phyloP scores from a whole-genome alignment of 2,329 filamentous ascomycete species.

The Escovopsis weberi region DNA sequence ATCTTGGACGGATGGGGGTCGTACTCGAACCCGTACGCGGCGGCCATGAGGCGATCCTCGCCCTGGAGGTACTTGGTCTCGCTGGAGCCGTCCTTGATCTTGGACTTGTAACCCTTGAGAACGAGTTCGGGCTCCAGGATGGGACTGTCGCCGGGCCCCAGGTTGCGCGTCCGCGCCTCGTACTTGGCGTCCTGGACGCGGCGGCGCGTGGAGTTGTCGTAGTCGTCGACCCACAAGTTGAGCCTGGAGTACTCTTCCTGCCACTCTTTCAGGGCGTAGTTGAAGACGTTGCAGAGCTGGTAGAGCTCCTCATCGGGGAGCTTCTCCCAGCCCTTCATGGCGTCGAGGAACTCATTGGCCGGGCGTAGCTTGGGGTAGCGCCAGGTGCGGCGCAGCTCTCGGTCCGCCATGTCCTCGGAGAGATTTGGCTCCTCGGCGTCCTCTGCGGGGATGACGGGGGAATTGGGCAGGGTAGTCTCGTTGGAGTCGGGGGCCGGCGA shows the following conservation, averaged over 20 bases:
- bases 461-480: constrained; percentile 23
- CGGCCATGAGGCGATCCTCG: constrained; percentile 44
- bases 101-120: constrained; percentile 37
- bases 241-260: constrained; percentile 39
- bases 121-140: constrained; percentile 38
- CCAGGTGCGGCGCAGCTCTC: constrained; percentile 20
- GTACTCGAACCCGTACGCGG: constrained; percentile 46
- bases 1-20: constrained; percentile 43
- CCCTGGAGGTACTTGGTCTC: constrained; percentile 33
- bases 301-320: constrained; percentile 33
- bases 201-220: constrained; percentile 41
- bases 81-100: constrained; percentile 26
- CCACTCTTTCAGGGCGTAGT: constrained; percentile 33
- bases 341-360: constrained; percentile 31
- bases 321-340: constrained; percentile 35
- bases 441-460: constrained; percentile 22
- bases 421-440: constrained; percentile 22
- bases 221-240: constrained; percentile 37
- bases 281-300: constrained; percentile 28
- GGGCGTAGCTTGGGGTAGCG: constrained; percentile 36
- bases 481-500: constrained; percentile 25
- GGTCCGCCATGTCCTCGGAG: constrained; percentile 19
- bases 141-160: constrained; percentile 25
- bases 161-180: constrained; percentile 28
- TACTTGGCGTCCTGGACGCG: constrained; percentile 33